Base-by-base conservation (phyloP, 1,139 yeast species). In the Lodderomyces orthopsilosis region DNA sequence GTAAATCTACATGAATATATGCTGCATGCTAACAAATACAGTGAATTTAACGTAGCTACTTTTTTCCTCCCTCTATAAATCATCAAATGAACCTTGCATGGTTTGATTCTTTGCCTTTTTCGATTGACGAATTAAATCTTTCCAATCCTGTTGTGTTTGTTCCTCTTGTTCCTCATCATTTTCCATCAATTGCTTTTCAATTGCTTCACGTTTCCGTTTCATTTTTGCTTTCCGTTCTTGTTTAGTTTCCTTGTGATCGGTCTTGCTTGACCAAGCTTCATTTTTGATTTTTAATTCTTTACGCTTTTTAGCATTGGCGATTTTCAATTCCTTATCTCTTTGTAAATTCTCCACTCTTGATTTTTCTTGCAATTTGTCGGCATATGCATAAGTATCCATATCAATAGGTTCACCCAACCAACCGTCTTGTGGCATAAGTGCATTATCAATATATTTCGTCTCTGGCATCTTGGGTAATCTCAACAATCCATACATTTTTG, bases 401-500 rank as follows among this genome's bases (percentile, higher is more conserved):
- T 84, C 79, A 12, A 79, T 75, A 44, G 63, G 66, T 55, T 54
- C 76, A 1, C 82, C 81, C 36, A 90, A 63, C 90, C 93, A 88
- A 0, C 96, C 97, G 50, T 75, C 73, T 46, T 72, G 77, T 0
- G 85, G 83, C 63, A 78, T 67, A 7, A 58, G 54, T 1, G 67
- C 75, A 27, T 69, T 67, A 9, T 74, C 60, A 2, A 85, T 68
- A 53, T 74, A 71, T 46, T 68, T 73, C 21, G 88, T 72, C 60
- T 94, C 99, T 0, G 98, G 98, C 98, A 94, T 94, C 53, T 83
- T 81, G 6, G 99, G 99, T 43, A 93, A 66, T 53, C 97, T 74
- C 39, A 88, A 65, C 12, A 94, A 65, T 1, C 96, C 96, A 62
- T 86, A 90, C 67, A 86, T 74, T 51, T 72, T 76, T 1, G 95